Conservation (phyloP, 164 flowering plant genomes). For the Vitis riparia region DNA sequence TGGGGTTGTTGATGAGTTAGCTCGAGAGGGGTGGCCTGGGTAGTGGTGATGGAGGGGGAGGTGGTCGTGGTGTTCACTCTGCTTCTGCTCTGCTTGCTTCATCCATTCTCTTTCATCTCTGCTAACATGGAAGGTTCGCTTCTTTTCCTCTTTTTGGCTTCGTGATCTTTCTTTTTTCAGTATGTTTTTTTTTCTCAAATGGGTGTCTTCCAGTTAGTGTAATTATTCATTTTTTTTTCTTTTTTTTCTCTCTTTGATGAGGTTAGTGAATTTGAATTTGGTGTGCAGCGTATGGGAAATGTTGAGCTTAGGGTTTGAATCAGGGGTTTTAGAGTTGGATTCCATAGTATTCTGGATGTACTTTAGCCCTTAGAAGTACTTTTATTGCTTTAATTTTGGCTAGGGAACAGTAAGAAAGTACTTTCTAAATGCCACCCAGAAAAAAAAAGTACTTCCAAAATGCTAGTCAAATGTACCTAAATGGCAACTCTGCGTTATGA, state of each 20-base stretch:
- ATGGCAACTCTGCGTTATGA: too few relatives aligned
- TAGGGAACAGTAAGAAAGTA: too few relatives aligned
- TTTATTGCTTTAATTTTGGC: too few relatives aligned
- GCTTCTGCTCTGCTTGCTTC: conserved; percentile 32
- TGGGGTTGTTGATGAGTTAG: conserved; percentile 17
- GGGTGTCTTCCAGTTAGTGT: neutral
- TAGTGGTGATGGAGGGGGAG: conserved; percentile 30
- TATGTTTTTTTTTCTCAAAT: neutral
- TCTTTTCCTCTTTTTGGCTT: conserved; percentile 2
- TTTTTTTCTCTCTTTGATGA: neutral
- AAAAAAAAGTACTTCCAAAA: too few relatives aligned
- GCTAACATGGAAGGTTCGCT: conserved; percentile 63
- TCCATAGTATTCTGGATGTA: too few relatives aligned
- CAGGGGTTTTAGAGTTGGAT: too few relatives aligned
- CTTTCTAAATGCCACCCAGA: too few relatives aligned
- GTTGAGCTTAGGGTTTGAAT: too few relatives aligned
- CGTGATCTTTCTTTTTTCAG: neutral
- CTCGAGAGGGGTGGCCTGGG: neutral
- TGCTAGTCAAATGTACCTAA: too few relatives aligned
- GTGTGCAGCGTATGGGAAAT: too few relatives aligned
- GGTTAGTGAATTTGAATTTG: too few relatives aligned
- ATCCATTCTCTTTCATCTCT: conserved; percentile 32
- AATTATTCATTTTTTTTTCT: neutral
- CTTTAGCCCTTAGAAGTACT: too few relatives aligned
- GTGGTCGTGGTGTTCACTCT: conserved; percentile 23